These are phyloP conservation scores for Chamaecyparis obtusa DNA, from an alignment of 75 land plant genomes.

Conservation along the genomic window DNA sequence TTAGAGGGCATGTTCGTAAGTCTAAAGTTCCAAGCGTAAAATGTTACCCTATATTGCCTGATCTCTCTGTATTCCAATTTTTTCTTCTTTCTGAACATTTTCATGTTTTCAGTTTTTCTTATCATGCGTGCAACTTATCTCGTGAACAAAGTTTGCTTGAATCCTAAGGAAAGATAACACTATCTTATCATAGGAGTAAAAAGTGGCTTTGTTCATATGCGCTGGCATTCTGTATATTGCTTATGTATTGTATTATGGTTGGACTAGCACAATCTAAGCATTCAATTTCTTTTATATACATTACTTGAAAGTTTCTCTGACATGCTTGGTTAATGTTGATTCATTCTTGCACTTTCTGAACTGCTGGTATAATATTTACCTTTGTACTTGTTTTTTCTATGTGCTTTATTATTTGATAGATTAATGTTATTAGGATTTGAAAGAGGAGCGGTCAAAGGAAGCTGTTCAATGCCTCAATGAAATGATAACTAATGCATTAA, in stretches of 20 bases:
- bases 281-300: neutral
- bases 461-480: constrained; percentile 92
- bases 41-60: neutral
- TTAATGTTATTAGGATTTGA: constrained; percentile 65
- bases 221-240: too few species aligned
- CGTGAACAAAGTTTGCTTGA: neutral
- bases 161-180: neutral
- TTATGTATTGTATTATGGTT: neutral
- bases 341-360: neutral
- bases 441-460: constrained; percentile 61
- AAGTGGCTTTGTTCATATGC: neutral
- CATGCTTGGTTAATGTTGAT: too few species aligned
- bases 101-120: neutral
- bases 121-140: neutral
- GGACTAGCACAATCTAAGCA: neutral
- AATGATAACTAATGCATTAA: constrained; percentile 88
- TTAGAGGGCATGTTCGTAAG: neutral
- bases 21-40: neutral
- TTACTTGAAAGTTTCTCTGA: neutral
- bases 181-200: neutral
- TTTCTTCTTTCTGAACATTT: neutral
- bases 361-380: neutral
- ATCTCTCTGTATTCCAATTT: neutral
- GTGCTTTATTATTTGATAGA: neutral
- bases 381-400: neutral